Evolutionary conservation across 441 rosid genomes (phyloP).

Genomic region (Erysimum pusillum): DNA sequence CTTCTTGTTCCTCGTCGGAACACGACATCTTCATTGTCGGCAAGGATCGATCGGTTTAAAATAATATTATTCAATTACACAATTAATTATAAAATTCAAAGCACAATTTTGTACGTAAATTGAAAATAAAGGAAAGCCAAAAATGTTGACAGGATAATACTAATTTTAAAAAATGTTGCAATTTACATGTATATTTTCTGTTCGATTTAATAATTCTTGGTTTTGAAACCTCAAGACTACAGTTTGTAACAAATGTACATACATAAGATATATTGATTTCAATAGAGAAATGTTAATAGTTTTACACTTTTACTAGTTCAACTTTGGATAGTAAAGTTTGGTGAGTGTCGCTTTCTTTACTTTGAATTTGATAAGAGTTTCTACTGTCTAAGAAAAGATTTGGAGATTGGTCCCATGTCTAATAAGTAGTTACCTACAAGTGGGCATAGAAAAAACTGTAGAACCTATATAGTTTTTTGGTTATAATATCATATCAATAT

Average conservation of each 20-base stretch:
- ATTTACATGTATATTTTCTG: constrained; percentile 3
- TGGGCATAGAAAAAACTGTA: constrained; percentile 19
- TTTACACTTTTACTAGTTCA: constrained; percentile 8
- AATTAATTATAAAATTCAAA: constrained; percentile 20
- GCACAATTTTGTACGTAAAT: constrained; percentile 37
- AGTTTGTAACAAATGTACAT: constrained; percentile 25
- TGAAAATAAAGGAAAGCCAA: constrained; percentile 16
- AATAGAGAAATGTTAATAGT: background rate
- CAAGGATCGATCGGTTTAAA: constrained; percentile 60
- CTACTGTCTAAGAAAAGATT: constrained; percentile 10
- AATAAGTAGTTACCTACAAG: constrained; percentile 13
- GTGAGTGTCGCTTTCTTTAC: constrained; percentile 42
- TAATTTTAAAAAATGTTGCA: background rate
- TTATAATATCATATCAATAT: background rate
- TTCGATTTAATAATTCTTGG: background rate
- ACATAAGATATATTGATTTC: constrained; percentile 7
- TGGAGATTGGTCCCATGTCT: constrained; percentile 9
- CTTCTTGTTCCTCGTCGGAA: constrained; percentile 80
- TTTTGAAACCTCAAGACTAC: constrained; percentile 16
- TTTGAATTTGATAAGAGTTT: constrained; percentile 33
- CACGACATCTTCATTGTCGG: constrained; percentile 55
- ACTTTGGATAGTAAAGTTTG: constrained; percentile 34
- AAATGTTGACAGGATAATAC: background rate
- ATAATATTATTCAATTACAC: constrained; percentile 15
- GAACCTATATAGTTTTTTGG: constrained; percentile 32